Conservation (phyloP, 441 rosid species). For the Croton setiger region DNA sequence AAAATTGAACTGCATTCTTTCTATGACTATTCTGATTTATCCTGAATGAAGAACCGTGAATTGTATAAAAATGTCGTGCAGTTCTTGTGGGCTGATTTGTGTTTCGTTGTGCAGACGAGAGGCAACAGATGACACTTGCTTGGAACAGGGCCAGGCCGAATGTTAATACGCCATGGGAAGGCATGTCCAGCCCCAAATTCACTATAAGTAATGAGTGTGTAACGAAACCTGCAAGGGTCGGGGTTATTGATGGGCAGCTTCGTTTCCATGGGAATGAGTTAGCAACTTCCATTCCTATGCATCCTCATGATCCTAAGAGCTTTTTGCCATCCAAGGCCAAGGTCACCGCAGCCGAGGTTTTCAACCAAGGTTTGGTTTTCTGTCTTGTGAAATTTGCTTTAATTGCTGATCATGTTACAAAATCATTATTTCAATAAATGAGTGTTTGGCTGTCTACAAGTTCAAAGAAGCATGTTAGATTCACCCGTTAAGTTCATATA, state of each 20-base stretch:
- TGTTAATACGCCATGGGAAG: conserved; percentile 42
- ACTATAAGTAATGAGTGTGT: conserved; percentile 42
- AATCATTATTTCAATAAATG: neutral
- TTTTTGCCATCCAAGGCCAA: conserved; percentile 40
- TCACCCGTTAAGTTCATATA: neutral
- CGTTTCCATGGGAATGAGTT: conserved; percentile 31
- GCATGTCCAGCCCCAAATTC: conserved; percentile 39
- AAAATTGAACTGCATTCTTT: neutral
- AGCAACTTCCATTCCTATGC: conserved; percentile 30
- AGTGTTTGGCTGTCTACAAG: neutral
- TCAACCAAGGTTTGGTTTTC: conserved; percentile 49
- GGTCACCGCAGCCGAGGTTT: conserved; percentile 33
- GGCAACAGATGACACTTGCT: conserved; percentile 47
- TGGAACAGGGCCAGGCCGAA: conserved; percentile 44
- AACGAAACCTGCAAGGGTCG: conserved; percentile 41
- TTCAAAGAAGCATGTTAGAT: neutral
- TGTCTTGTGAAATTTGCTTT: neutral
- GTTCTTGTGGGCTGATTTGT: conserved; percentile 16
- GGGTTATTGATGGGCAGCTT: conserved; percentile 38
- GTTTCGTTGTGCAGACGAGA: conserved; percentile 48
- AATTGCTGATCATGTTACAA: neutral
- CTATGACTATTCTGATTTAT: neutral
- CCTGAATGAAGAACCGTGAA: neutral
- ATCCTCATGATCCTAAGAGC: conserved; percentile 36
- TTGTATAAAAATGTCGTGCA: neutral